Evolutionary conservation across 257 asterid species (phyloP).

Genomic region (Gardenia jasminoides): DNA sequence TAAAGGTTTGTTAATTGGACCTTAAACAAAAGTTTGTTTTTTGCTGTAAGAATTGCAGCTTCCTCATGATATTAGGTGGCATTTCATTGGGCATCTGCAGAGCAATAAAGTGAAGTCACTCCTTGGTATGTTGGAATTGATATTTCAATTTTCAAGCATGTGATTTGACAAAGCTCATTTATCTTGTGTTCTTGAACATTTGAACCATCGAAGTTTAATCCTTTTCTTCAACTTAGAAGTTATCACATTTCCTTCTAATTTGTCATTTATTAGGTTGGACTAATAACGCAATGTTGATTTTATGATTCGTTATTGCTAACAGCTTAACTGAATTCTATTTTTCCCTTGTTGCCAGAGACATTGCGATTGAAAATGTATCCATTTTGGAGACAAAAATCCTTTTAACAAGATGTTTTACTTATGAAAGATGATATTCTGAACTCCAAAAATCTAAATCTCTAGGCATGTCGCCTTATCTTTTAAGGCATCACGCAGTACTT

Average conservation of each 20-base stretch:
- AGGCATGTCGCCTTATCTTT: no score
- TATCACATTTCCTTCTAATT: neutral
- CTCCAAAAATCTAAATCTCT: no score
- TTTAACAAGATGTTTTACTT: neutral
- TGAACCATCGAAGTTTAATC: neutral
- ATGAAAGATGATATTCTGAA: no score
- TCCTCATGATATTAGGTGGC: slow-evolving; percentile 83
- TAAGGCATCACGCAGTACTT: no score
- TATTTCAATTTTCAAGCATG: neutral
- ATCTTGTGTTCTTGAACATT: neutral
- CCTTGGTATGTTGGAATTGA: slow-evolving; percentile 40
- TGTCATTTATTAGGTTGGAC: neutral
- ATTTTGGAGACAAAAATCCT: neutral
- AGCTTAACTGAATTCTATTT: neutral
- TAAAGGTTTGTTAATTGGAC: neutral
- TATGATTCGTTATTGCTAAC: neutral
- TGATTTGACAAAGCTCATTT: neutral
- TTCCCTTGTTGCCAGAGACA: neutral
- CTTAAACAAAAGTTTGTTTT: no score
- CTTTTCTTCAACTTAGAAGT: neutral
- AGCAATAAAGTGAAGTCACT: slow-evolving; percentile 79
- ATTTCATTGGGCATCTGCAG: slow-evolving; percentile 84
- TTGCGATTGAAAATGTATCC: neutral
- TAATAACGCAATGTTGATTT: neutral
- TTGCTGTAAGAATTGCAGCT: slow-evolving; percentile 41